phyloP scores from a whole-genome alignment of 139 green algal species.

The Pseudopediastrum boryanum region DNA sequence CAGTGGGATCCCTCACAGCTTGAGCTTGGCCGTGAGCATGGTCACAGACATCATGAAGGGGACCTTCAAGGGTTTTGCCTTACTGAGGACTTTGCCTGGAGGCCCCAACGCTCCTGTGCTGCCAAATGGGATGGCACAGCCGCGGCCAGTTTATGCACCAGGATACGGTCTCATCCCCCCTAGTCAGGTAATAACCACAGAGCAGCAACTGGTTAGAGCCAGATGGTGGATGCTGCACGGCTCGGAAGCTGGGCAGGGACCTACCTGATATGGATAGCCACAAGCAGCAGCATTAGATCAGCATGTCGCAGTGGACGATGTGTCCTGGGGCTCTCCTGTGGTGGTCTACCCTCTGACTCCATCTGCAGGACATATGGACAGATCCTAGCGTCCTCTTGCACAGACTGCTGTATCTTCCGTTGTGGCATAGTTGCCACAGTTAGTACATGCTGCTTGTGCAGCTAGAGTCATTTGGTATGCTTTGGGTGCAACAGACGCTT shows the following conservation, averaged over 20 bases:
- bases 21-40: constrained; percentile 55
- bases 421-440: no score
- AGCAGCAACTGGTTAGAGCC: background rate
- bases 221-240: background rate
- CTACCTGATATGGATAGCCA: background rate
- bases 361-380: no score
- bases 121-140: constrained; percentile 42
- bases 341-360: no score
- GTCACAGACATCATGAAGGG: constrained; percentile 73
- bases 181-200: constrained; percentile 47
- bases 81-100: constrained; percentile 50
- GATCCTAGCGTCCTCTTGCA: no score
- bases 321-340: background rate
- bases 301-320: background rate
- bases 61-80: constrained; percentile 72
- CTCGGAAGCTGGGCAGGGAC: background rate
- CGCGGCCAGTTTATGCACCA: constrained; percentile 48
- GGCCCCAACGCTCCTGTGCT: background rate
- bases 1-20: constrained; percentile 51
- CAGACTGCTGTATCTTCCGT: no score
- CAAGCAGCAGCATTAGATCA: background rate
- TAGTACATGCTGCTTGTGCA: no score
- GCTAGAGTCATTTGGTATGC: no score
- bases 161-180: constrained; percentile 71
- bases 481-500: no score